phyloP scores from a whole-genome alignment of 768 basidiomycete genomes.

The Lactarius hengduanensis region DNA sequence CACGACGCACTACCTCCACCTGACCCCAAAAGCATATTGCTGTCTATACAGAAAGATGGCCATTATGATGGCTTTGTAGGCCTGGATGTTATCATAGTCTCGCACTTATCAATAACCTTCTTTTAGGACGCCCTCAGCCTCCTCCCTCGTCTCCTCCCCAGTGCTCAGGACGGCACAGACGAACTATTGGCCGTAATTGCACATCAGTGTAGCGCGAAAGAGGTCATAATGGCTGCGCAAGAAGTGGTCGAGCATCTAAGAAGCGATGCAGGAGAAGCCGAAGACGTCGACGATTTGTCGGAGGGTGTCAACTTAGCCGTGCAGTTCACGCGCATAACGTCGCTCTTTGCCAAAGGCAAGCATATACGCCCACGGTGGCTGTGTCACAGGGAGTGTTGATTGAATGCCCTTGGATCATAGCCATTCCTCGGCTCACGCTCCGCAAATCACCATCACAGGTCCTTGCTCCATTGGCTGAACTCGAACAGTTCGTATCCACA shows the following conservation, averaged over 20 bases:
- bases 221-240: slow-evolving; percentile 43
- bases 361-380: not conserved
- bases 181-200: slow-evolving; percentile 39
- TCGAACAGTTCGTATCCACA: slow-evolving; percentile 15
- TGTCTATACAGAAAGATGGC: slow-evolving; percentile 24
- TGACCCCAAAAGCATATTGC: slow-evolving; percentile 19
- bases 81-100: not conserved
- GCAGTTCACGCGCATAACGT: slow-evolving; percentile 32
- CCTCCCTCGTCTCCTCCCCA: slow-evolving; percentile 40
- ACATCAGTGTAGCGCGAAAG: slow-evolving; percentile 39
- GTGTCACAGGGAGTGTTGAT: not conserved
- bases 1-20: slow-evolving; percentile 24
- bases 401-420: slow-evolving; percentile 17
- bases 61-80: slow-evolving; percentile 29
- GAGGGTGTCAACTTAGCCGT: slow-evolving; percentile 9
- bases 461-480: slow-evolving; percentile 18
- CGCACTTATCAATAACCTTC: not conserved
- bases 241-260: slow-evolving; percentile 40
- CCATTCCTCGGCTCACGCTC: slow-evolving; percentile 31
- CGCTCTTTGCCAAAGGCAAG: slow-evolving; percentile 30
- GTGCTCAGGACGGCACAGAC: slow-evolving; percentile 33
- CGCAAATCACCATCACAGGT: slow-evolving; percentile 23
- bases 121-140: slow-evolving; percentile 43
- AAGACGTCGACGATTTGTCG: slow-evolving; percentile 22
- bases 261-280: slow-evolving; percentile 26